Conservation (phyloP, 352 stramenopile genomes). For the Globisporangium mamillatum region DNA sequence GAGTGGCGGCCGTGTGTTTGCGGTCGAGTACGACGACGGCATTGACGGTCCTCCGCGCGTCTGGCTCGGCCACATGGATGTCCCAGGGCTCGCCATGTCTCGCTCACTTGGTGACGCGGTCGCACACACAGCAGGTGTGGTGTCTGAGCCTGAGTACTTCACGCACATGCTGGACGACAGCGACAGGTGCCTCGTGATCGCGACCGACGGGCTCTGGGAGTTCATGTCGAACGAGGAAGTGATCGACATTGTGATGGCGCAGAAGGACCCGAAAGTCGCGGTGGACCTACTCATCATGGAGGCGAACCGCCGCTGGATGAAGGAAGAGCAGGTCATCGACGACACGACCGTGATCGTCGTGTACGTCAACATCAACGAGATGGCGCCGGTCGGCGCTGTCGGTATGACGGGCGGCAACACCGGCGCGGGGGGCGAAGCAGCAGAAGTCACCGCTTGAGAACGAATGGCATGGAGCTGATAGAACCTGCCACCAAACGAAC, state of each 20-base stretch:
- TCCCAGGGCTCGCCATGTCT: constrained; percentile 97
- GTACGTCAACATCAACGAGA: constrained; percentile 86
- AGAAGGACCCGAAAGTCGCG: constrained; percentile 75
- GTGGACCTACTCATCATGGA: constrained; percentile 95
- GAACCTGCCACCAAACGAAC: background rate
- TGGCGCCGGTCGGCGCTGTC: constrained; percentile 16
- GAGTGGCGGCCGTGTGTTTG: constrained; percentile 96
- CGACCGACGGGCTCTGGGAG: constrained; percentile 98
- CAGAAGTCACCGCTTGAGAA: background rate
- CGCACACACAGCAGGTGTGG: constrained; percentile 94
- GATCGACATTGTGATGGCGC: constrained; percentile 75
- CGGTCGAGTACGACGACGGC: constrained; percentile 98
- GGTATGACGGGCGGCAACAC: constrained; percentile 3
- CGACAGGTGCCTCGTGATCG: constrained; percentile 95
- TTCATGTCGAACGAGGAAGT: constrained; percentile 98
- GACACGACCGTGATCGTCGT: constrained; percentile 98
- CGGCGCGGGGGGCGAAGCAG: background rate
- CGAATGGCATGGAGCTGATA: background rate
- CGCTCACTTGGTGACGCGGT: constrained; percentile 95
- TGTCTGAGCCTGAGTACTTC: constrained; percentile 95
- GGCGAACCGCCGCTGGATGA: constrained; percentile 96
- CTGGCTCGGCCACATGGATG: constrained; percentile 98
- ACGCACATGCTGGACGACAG: constrained; percentile 74
- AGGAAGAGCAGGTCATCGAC: constrained; percentile 98
- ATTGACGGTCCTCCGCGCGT: constrained; percentile 97